A percentile compares a stretch with the other conserved stretches of the same genome.
Evolutionary conservation across 2,329 filamentous ascomycete genomes (phyloP).

Genomic region (Colletotrichum higginsianum): DNA sequence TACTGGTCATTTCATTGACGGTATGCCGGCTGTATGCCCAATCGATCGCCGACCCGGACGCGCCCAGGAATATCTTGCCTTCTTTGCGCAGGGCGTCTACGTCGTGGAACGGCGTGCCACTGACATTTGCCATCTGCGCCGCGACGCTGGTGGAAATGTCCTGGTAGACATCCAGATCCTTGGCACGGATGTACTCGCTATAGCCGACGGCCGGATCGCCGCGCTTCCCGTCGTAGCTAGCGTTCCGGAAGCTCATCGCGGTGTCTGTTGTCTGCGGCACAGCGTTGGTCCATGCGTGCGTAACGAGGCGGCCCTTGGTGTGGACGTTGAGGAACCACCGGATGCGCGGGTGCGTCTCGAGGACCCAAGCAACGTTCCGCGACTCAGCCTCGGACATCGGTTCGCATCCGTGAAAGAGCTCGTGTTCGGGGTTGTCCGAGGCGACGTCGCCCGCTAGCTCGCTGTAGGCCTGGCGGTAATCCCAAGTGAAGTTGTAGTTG

Average conservation of each 20-base stretch:
- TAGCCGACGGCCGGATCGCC: conserved; percentile 55
- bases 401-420: conserved; percentile 66
- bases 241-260: too few relatives aligned
- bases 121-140: conserved; percentile 55
- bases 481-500: conserved; percentile 72
- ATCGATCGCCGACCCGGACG: conserved; percentile 60
- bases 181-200: conserved; percentile 59
- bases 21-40: conserved; percentile 62
- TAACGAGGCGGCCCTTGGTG: conserved; percentile 65
- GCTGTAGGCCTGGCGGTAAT: conserved; percentile 62
- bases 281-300: conserved; percentile 67
- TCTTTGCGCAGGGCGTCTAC: conserved; percentile 50
- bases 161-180: conserved; percentile 51
- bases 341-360: conserved; percentile 63
- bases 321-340: conserved; percentile 73
- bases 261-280: too few relatives aligned
- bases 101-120: conserved; percentile 54
- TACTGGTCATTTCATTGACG: conserved; percentile 49
- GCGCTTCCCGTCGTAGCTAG: too few relatives aligned
- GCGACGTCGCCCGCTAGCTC: conserved; percentile 46
- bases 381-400: conserved; percentile 71
- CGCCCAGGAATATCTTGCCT: conserved; percentile 54
- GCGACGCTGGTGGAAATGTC: conserved; percentile 52
- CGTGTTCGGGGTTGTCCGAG: conserved; percentile 56
- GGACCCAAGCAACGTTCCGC: conserved; percentile 65